phyloP scores from a whole-genome alignment of 257 asterid species.

The Ajuga chamaepitys region DNA sequence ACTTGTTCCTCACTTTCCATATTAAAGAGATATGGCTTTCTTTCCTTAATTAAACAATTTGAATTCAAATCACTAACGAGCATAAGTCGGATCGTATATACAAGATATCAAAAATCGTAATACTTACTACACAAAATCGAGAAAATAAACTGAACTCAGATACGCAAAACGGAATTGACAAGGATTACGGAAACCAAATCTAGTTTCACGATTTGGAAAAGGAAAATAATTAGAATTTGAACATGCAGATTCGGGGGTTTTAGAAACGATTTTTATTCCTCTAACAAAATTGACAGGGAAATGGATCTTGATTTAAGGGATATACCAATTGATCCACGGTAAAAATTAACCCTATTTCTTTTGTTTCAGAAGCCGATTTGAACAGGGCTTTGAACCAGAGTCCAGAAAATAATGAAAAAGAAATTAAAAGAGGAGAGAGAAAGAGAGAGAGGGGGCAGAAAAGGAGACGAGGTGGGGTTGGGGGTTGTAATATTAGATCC shows the following conservation, averaged over 20 bases:
- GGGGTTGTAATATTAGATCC: too few relatives aligned
- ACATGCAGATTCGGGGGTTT: conserved; percentile 18
- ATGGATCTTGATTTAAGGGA: conserved; percentile 19
- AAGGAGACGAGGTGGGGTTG: too few relatives aligned
- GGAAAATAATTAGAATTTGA: not conserved
- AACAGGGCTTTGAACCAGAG: too few relatives aligned
- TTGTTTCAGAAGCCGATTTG: too few relatives aligned
- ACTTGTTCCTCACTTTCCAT: conserved; percentile 41
- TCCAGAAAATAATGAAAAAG: too few relatives aligned
- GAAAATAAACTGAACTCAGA: conserved; percentile 5
- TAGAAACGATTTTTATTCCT: not conserved
- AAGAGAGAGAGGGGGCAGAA: too few relatives aligned
- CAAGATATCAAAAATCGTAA: conserved; percentile 6
- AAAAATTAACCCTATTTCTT: too few relatives aligned
- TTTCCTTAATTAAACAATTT: conserved; percentile 20
- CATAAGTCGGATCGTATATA: conserved; percentile 4
- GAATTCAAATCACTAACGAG: conserved; percentile 34
- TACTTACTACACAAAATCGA: conserved; percentile 14
- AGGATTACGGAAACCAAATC: not conserved
- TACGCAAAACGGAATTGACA: not conserved
- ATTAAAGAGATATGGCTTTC: conserved; percentile 13
- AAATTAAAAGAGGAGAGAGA: too few relatives aligned
- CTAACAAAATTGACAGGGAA: not conserved
- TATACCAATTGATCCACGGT: conserved; percentile 15
- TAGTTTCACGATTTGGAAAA: not conserved